Base-by-base conservation (phyloP, 768 basidiomycete genomes). In the Leccinum disarticulatum region DNA sequence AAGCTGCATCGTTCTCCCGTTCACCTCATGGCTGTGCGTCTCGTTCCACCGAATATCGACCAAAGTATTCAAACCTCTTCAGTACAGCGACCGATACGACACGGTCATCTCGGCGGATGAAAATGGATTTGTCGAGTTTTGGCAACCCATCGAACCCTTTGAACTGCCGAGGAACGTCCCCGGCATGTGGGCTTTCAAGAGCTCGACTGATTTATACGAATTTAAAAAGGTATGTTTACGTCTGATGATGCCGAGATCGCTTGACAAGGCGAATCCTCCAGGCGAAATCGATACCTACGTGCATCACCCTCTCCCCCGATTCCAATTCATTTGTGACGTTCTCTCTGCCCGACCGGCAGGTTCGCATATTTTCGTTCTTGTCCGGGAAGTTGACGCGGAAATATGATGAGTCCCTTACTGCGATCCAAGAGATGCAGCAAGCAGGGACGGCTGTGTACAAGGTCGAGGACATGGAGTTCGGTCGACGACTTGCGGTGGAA, bases 401-500 rank as follows among this genome's bases (percentile, higher is more conserved):
- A 71, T 99, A 98, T 71, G 97, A 99, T 62, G 97, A 99, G 74
- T 93, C 91, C 0, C 81, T 98, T 6, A 77, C 83, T 30, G 95
- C 97, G 0, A 91, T 95, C 41, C 93, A 96, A 71, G 95, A 98
- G 73, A 98, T 99, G 95, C 97, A 99, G 72, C 97, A 98, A 73
- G 95, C 95, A 2, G 96, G 95, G 1, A 97, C 97, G 4, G 90
- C 92, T 0, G 83, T 93, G 19, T 92, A 90, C 75, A 89, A 86
- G 66, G 86, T 98, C 17, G 97, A 99, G 56, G 95, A 98, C 75
- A 99, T 99, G 97, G 97, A 99, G 73, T 98, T 99, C 68, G 95
- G 96, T n/a, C 81, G 96, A 58, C 83, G 96, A n/a, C 78, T 98
- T 62, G 96, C 96, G 4, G 80, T 88, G 31, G 97, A 99, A 73